Conservation (phyloP, 2,329 filamentous ascomycete genomes). For the Alternaria ventricosa region DNA sequence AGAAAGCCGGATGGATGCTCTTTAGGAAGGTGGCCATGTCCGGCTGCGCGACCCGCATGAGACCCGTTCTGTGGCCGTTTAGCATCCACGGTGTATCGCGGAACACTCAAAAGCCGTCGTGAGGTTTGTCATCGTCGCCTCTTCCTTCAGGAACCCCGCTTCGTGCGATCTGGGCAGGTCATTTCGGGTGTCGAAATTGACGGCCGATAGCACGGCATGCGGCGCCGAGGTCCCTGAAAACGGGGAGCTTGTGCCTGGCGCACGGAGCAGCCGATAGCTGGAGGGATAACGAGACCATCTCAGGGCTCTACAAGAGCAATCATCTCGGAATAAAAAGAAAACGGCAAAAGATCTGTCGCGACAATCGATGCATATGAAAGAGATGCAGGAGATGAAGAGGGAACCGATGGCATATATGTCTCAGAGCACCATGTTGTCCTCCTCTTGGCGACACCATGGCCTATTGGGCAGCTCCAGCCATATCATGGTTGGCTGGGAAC, state of each 20-base stretch:
- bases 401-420: background rate
- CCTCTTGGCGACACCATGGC: constrained; percentile 1
- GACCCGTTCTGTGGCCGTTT: background rate
- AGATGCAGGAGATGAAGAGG: background rate
- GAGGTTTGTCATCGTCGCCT: background rate
- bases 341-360: background rate
- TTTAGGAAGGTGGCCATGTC: background rate
- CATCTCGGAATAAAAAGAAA: background rate
- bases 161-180: background rate
- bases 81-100: background rate
- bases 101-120: background rate
- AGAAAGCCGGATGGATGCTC: background rate
- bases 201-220: background rate
- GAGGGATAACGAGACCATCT: background rate
- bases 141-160: background rate
- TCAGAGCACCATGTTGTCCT: constrained; percentile 1
- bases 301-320: background rate
- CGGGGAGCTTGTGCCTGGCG: background rate
- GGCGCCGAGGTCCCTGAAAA: background rate
- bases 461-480: background rate
- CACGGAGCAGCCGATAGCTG: background rate
- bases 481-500: background rate
- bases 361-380: background rate
- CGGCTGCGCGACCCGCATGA: background rate
- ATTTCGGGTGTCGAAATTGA: background rate